A percentile compares a stretch with the other conserved stretches of the same genome.
phyloP scores from a whole-genome alignment of 2,329 filamentous ascomycete species.

The Purpureocillium takamizusanense region DNA sequence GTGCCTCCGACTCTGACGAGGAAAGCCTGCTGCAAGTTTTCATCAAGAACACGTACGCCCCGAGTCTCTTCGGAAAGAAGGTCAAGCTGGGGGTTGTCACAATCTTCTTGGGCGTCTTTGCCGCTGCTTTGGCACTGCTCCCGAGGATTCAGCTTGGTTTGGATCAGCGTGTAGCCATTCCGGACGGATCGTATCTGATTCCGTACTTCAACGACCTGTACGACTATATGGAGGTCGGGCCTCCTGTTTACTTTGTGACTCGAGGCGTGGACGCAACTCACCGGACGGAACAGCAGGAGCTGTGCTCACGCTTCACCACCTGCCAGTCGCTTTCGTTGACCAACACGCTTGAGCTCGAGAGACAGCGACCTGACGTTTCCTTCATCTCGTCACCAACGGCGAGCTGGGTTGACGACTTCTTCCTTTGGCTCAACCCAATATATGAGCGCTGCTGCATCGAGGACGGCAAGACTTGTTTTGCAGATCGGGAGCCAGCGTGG shows the following conservation, averaged over 20 bases:
- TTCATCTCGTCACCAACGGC: constrained; percentile 84
- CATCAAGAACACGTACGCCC: constrained; percentile 85
- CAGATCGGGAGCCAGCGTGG: constrained; percentile 68
- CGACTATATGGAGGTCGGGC: constrained; percentile 81
- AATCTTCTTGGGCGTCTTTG: constrained; percentile 79
- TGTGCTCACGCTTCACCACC: constrained; percentile 86
- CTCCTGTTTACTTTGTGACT: constrained; percentile 94
- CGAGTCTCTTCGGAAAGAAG: constrained; percentile 68
- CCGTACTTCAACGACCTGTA: constrained; percentile 95
- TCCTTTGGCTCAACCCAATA: constrained; percentile 90
- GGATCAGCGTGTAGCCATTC: constrained; percentile 90
- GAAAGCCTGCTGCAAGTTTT: constrained; percentile 79
- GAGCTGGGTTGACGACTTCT: constrained; percentile 95
- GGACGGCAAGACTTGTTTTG: constrained; percentile 66
- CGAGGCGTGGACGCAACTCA: constrained; percentile 71
- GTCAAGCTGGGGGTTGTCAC: constrained; percentile 69
- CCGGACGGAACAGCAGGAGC: constrained; percentile 66
- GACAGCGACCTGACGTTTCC: constrained; percentile 78
- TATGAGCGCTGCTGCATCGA: constrained; percentile 64
- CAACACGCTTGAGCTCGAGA: constrained; percentile 88
- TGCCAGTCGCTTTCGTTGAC: constrained; percentile 77
- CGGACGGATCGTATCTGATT: constrained; percentile 89
- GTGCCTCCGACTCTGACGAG: constrained; percentile 66
- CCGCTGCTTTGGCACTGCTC: constrained; percentile 74
- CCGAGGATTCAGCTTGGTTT: constrained; percentile 80